A percentile compares a stretch with the other conserved stretches of the same genome.
Conservation (phyloP, 2,329 filamentous ascomycete species). For the Teratosphaeriaceae sp. region DNA sequence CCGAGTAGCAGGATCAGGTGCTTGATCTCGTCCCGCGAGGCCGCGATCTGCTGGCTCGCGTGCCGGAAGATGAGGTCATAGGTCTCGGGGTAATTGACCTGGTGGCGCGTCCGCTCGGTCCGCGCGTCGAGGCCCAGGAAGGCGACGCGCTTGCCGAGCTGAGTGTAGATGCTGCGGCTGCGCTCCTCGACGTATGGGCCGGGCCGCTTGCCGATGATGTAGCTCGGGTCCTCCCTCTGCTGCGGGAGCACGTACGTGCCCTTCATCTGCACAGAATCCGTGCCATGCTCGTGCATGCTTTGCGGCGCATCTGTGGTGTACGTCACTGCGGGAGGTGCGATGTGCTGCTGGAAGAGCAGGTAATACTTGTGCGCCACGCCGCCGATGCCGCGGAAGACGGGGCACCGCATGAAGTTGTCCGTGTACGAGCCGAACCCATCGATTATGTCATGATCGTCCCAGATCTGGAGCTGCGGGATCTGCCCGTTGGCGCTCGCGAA, state of each 20-base stretch:
- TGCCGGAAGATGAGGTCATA: slow-evolving; percentile 54
- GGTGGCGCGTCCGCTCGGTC: slow-evolving; percentile 77
- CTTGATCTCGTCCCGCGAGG: slow-evolving; percentile 50
- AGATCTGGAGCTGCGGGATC: slow-evolving; percentile 59
- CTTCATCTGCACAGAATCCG: slow-evolving; percentile 66
- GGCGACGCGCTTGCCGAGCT: slow-evolving; percentile 58
- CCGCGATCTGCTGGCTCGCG: slow-evolving; percentile 45
- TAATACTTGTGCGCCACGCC: slow-evolving; percentile 53
- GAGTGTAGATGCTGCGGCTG: slow-evolving; percentile 56
- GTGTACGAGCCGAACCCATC: slow-evolving; percentile 61
- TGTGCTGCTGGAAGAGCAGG: slow-evolving; percentile 64
- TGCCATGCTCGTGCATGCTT: slow-evolving; percentile 42
- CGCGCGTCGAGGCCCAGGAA: slow-evolving; percentile 55
- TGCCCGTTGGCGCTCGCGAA: slow-evolving; percentile 54
- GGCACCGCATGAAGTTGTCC: slow-evolving; percentile 59
- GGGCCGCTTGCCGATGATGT: slow-evolving; percentile 69
- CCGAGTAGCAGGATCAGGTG: slow-evolving; percentile 59
- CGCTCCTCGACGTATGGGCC: slow-evolving; percentile 59
- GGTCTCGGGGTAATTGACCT: slow-evolving; percentile 77
- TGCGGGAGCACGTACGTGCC: slow-evolving; percentile 63
- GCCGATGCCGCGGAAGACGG: slow-evolving; percentile 60
- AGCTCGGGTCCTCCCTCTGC: slow-evolving; percentile 59
- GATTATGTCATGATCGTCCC: slow-evolving; percentile 62
- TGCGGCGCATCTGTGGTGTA: slow-evolving; percentile 68
- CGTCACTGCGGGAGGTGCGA: slow-evolving; percentile 76